Base-by-base conservation (phyloP, 805 yeast genomes). In the Saccharomycopsis babjevae region DNA sequence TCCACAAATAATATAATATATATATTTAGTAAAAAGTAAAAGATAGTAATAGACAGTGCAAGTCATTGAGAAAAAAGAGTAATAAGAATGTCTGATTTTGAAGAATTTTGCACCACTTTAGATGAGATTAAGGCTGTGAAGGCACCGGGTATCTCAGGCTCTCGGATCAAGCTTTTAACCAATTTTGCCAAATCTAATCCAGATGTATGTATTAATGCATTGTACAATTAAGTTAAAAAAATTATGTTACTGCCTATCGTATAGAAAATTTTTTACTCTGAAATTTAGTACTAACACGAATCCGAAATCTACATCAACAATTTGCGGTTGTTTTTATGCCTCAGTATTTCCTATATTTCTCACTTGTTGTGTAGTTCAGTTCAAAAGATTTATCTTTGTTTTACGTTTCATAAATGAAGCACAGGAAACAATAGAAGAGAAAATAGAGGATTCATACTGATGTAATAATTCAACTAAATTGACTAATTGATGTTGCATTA, bases 121-220 rank as follows among this genome's bases (percentile, higher is more conserved):
- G 74, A 73, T 64, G 77, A 77, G 60, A 74, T 77, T 59, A 75
- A 70, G 65, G 77, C 80, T 5, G 74, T 87, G 67, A 86, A 85
- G 73, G 83, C 97, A 16, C 93, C 93, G 15, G 98, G 99, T 63
- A 94, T 93, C 59, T 91, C 97, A 34, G 98, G 98, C 54, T 84
- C 96, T 60, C 90, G 97, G 76, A 94, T 93, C 73, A 89, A 89
- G 72, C 85, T 85, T 69, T 77, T 92, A 70, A 88, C 93, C 55
- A 87, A 88, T 61, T 72, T 88, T 64, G 96, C 97, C 61, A 77
- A 85, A 63, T 81, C 80, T 66, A 82, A 90, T 72, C 86, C 87
- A 61, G 73, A 70, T 63, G 76, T 72, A 64, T 61, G 66, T 65
- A 64, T 60, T 54, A 18, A 18, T 46, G 52, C 22, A 46, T 46